Evolutionary conservation across 140 eudicot genomes (phyloP), one percentile per base, ranked within the genome.

Genomic region (Flaveria floridana): DNA sequence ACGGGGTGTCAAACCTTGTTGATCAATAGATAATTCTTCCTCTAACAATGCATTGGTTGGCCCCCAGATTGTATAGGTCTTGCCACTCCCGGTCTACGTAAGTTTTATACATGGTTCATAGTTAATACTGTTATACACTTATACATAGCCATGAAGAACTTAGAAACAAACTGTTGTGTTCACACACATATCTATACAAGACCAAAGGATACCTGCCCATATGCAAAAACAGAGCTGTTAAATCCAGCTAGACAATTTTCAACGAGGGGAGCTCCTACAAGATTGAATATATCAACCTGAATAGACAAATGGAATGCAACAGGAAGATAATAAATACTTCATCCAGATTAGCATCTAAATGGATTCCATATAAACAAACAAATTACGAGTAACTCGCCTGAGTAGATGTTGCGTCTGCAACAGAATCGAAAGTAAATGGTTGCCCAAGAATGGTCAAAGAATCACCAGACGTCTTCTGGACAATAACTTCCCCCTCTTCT

Each of bases 51-150:
- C 88, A 37, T 89, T 91, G 69, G 97, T 82, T 14, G 96, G 95
- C 72, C 99, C 99, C 99, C 99, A 95, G 58, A 95, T 85, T 13
- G 99, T 95, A 75, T 91, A 95, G 0, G 99, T 95, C 63, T 95
- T 95, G 16, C 99, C 99, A 72, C 99, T 95, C 20, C 99, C 99
- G 2, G 99, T 95, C 99, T 95, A 77, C 76, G 65, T 75, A 77
- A 46, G 34, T 68, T 74, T 58, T 21, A 68, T 68, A 68, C 16
- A 51, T 10, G 42, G 41, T 11, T 56, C 52, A 70, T 25, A n/a
- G 56, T 67, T 41, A 73, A 26, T 65, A 37, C 50, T 15, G 21
- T 63, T 28, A 26, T 47, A 71, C 34, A 14, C 4, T 63, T 28
- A 26, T 47, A 71, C 34, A 14, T 7, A 79, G 20, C 19, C 75